phyloP scores from a whole-genome alignment of 1,139 yeast genomes.

The Candida sanyaensis region DNA sequence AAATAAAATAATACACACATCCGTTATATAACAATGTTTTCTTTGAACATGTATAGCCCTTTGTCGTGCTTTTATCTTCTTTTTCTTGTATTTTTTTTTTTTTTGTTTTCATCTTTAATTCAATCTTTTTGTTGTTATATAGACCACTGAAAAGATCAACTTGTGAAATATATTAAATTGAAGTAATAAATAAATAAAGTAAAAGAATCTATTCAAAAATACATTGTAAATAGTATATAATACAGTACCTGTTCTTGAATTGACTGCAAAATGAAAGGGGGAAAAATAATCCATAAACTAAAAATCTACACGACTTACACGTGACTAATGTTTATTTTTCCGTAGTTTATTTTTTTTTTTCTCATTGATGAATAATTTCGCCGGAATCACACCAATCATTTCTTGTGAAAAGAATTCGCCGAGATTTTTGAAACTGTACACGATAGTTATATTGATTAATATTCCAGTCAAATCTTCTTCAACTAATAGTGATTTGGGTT shows the following conservation, averaged over 20 bases:
- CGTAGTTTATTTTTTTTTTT: background rate
- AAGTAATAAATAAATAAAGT: background rate
- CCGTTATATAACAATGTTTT: too few species aligned
- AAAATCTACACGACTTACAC: background rate
- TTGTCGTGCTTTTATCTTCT: too few species aligned
- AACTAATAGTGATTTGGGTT: background rate
- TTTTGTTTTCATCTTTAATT: background rate
- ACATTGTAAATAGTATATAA: background rate
- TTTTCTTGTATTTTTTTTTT: too few species aligned
- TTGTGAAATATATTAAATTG: background rate
- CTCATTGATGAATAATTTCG: background rate
- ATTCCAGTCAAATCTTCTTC: background rate
- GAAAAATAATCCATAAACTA: background rate
- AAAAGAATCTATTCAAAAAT: background rate
- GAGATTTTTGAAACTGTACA: background rate
- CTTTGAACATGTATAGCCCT: background rate
- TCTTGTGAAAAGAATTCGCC: conserved; percentile 1
- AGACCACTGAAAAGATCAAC: background rate
- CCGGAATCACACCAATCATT: background rate
- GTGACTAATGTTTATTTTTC: background rate
- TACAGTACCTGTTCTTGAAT: background rate
- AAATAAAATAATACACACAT: too few species aligned
- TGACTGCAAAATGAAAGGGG: background rate
- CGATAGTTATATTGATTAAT: background rate
- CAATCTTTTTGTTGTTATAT: background rate